Evolutionary conservation across 352 stramenopile species (phyloP).

Genomic region (Thalassiosira mediterranea): DNA sequence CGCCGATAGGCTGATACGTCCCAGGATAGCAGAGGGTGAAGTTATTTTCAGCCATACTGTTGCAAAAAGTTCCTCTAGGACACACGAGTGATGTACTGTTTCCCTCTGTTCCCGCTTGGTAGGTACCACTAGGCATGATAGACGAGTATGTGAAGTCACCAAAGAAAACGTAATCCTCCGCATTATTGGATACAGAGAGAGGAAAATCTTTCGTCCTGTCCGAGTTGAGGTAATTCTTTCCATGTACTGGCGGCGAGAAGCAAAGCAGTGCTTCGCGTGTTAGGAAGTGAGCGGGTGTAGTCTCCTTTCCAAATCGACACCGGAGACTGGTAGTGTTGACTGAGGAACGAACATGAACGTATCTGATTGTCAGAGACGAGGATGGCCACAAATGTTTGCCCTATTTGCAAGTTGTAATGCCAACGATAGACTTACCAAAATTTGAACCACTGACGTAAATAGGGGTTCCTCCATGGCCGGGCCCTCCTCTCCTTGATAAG

Average conservation of each 20-base stretch:
- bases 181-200: conserved; percentile 94
- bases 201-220: conserved; percentile 65
- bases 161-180: conserved; percentile 90
- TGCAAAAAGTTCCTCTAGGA: conserved; percentile 90
- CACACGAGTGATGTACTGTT: conserved; percentile 74
- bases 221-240: conserved; percentile 51
- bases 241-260: conserved; percentile 69
- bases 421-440: conserved; percentile 69
- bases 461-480: conserved; percentile 74
- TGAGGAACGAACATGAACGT: conserved; percentile 9
- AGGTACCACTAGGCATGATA: conserved; percentile 37
- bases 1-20: conserved; percentile 90
- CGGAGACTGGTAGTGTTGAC: conserved; percentile 91
- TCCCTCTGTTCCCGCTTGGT: conserved; percentile 57
- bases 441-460: conserved; percentile 67
- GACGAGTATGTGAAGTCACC: conserved; percentile 82
- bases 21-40: conserved; percentile 93
- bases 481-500: conserved; percentile 48
- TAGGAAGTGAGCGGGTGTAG: conserved; percentile 89
- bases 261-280: conserved; percentile 89
- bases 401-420: no score
- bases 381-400: no score
- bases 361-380: no score
- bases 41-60: conserved; percentile 86
- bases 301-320: conserved; percentile 88